Percentiles rank a stretch among this genome's conserved stretches.
These are phyloP conservation scores for Bacterosira constricta DNA, from an alignment of 108 stramenopile species.

Conservation along the genomic window DNA sequence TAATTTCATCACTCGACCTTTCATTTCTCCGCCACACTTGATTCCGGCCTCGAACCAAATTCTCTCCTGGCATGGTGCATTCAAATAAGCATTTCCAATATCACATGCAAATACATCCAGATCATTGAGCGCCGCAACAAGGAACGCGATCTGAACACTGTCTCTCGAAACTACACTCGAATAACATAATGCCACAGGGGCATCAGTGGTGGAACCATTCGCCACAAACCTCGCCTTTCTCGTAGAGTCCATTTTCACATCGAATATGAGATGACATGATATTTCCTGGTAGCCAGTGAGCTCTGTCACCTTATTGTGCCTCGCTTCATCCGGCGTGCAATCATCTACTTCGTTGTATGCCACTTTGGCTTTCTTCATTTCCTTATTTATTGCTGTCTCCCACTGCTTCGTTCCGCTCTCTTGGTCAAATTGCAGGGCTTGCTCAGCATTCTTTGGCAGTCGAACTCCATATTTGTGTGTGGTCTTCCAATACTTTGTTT, in stretches of 20 bases:
- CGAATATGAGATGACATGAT: constrained; percentile 48
- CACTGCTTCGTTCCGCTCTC: neutral
- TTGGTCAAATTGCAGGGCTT: constrained; percentile 11
- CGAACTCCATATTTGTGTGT: constrained; percentile 53
- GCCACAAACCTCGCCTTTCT: constrained; percentile 49
- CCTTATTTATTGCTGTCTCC: constrained; percentile 17
- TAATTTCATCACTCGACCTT: no score
- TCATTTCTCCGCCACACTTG: no score
- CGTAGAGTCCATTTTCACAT: constrained; percentile 55
- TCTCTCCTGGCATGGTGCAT: constrained; percentile 38
- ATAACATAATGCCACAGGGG: constrained; percentile 11
- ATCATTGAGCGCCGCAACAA: constrained; percentile 51
- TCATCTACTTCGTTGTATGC: neutral
- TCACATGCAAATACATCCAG: constrained; percentile 47
- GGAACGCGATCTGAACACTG: constrained; percentile 45
- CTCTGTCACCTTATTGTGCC: neutral
- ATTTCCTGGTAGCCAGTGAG: constrained; percentile 7
- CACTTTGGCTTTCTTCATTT: constrained; percentile 20
- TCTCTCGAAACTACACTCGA: constrained; percentile 45
- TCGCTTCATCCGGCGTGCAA: neutral
- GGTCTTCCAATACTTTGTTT: constrained; percentile 19
- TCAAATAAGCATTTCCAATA: constrained; percentile 53
- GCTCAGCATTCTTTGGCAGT: constrained; percentile 20
- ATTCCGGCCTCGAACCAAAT: constrained; percentile 35
- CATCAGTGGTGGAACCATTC: constrained; percentile 32